Evolutionary conservation across 2,329 filamentous ascomycete species (phyloP), one percentile per base, ranked within the genome.

Genomic region (Stachybotrys chlorohalonatus): DNA sequence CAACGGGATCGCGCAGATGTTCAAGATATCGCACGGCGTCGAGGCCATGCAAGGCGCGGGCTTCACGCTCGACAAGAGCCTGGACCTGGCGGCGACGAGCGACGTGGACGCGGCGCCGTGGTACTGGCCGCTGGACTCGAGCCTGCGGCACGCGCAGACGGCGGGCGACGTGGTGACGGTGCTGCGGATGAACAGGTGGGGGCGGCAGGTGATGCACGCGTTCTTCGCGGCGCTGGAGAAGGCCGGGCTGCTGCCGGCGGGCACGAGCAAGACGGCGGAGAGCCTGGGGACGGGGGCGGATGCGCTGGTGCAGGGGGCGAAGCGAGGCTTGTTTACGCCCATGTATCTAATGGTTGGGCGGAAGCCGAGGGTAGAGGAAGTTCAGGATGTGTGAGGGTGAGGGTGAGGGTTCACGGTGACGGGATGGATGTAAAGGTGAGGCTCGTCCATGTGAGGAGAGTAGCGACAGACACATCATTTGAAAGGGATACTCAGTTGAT

Each of bases 1-100:
- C 66, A 86, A 96, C 68, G 92, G 92, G 61, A 96, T 96, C 67
- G 89, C 89, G 61, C 95, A 96, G 75, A 96, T 96, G 90, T 88
- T 92, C 71, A 88, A 82, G 70, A 80, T 94, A 56, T 83, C 84
- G 0, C 89, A 94, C 58, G 91, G 85, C 49, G 67, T 95, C 17
- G 76, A 79, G 24, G 92, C 92, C 53, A 90, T 96, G 73, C 83
- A 91, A 75, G 80, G 82, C 30, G 90, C 89, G 8, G 92, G 92
- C 7, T 96, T 96, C 68, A 82, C 89, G 59, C 72, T 96, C 39
- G 75, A 89, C 62, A 54, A 61, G 8, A 55, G 68, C 47, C 65
- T 69, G 39, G 67, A 94, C 72, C 72, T 94, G 55, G 89, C 90
- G 30, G 66, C 60, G 11, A 32, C 7, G 24, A 39, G 53, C 8